Base-by-base conservation (phyloP, 306 rosid genomes). In the Lithocarpus polystachyus region DNA sequence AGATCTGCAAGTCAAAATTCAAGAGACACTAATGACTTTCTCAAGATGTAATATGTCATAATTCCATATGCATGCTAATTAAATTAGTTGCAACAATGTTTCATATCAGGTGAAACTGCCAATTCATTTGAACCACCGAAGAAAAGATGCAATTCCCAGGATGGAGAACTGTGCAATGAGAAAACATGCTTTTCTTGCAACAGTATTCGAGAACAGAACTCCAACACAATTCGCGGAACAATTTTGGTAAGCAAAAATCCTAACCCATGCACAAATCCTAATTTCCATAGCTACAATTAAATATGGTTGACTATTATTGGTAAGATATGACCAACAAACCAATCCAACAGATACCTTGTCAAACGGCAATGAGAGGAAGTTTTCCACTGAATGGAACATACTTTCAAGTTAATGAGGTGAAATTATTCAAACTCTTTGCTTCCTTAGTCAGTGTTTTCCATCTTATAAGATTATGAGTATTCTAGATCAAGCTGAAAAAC, bases 371-470 rank as follows among this genome's bases (percentile, higher is more conserved):
- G 84, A 61, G 70, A 2, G 93, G 88, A 22, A 80, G 77, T 13
- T 93, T 93, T 79, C 97, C 93, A 8, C 77, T 93, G 1, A 93
- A 93, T 4, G 97, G 94, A 74, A 91, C 98, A 40, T 93, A 93
- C 54, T 91, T 93, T 76, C 97, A 93, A 86, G 82, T 84, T n/a
- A 93, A 91, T 19, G 94, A 93, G 92, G 98, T 93, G 29, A 83
- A 62, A 5, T 71, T 26, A 19, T 17, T 74, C 12, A 57, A 43
- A 20, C 19, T n/a, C 29, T 12, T 37, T 68, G 29, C 43, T 35
- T 2, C 18, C 12, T 12, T 17, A 2, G 13, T 5, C 43, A 1
- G 3, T 45, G 6, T 67, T 54, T 59, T 3, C 33, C 22, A 61
- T 33, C 4, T 13, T 77, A 2, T 68, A 17, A 18, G 33, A 40